These are phyloP conservation scores for Naganishia liquefaciens DNA, from an alignment of 1,284 basidiomycete genomes.

Conservation along the genomic window DNA sequence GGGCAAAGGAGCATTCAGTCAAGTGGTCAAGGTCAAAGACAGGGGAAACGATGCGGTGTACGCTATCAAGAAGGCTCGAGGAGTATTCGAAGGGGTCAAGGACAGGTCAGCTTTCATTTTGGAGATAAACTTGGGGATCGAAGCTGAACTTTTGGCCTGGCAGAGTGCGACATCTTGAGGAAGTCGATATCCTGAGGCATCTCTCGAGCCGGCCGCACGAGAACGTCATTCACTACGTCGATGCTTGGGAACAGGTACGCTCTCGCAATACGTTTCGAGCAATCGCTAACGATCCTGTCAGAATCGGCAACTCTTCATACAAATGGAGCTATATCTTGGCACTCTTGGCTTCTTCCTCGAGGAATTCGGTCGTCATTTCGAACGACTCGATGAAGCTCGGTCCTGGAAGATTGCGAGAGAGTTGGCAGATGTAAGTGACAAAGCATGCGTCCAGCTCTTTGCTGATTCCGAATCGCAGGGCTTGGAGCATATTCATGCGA, in stretches of 20 bases:
- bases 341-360: slow-evolving; percentile 89
- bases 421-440: slow-evolving; percentile 73
- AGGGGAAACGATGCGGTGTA: slow-evolving; percentile 65
- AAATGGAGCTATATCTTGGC: slow-evolving; percentile 92
- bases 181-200: slow-evolving; percentile 88
- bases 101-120: slow-evolving; percentile 71
- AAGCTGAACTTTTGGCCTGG: slow-evolving; percentile 28
- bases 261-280: background rate
- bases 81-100: slow-evolving; percentile 80
- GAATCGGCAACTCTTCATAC: slow-evolving; percentile 81
- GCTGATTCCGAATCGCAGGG: slow-evolving; percentile 59
- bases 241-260: slow-evolving; percentile 88
- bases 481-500: slow-evolving; percentile 82
- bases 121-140: background rate
- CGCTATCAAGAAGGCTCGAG: slow-evolving; percentile 92
- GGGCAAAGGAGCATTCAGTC: slow-evolving; percentile 92
- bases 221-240: slow-evolving; percentile 85
- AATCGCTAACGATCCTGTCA: slow-evolving; percentile 3
- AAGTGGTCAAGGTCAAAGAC: slow-evolving; percentile 84
- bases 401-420: slow-evolving; percentile 98
- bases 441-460: slow-evolving; percentile 17
- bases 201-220: slow-evolving; percentile 64
- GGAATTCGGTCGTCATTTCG: slow-evolving; percentile 83
- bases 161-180: slow-evolving; percentile 86
- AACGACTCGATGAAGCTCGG: slow-evolving; percentile 83